phyloP scores from a whole-genome alignment of 257 asterid species.

The Agastache rugosa region DNA sequence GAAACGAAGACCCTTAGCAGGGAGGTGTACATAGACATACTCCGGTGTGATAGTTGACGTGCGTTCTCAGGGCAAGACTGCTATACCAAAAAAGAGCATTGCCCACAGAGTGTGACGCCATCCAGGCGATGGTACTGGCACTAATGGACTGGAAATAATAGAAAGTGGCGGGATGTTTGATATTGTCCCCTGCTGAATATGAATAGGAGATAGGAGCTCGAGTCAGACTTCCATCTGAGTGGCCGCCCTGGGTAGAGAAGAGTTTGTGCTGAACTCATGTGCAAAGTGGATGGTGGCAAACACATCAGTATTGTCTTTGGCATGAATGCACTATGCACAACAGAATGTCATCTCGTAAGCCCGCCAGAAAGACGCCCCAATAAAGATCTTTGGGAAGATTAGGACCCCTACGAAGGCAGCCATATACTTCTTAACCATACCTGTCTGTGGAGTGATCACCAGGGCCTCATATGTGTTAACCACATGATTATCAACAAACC shows the following conservation, averaged over 20 bases:
- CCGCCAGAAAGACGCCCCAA: too few species aligned
- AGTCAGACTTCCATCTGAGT: background rate
- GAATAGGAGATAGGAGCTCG: background rate
- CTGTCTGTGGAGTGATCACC: too few species aligned
- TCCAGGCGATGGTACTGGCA: background rate
- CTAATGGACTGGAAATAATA: background rate
- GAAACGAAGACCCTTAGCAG: background rate
- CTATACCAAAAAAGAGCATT: background rate
- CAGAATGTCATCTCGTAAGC: background rate
- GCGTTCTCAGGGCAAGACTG: background rate
- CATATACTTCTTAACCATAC: too few species aligned
- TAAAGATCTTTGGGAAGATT: too few species aligned
- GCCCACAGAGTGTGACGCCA: background rate
- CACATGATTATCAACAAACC: too few species aligned
- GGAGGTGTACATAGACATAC: background rate
- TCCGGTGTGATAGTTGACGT: background rate
- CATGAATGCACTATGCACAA: background rate
- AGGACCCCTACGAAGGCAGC: too few species aligned
- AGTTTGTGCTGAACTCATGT: background rate
- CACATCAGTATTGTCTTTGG: background rate
- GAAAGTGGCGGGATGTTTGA: background rate
- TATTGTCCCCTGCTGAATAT: background rate
- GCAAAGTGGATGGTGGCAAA: background rate
- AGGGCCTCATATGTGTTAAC: too few species aligned
- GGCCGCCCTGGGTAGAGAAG: background rate